These are phyloP conservation scores for Pseudogymnoascus destructans DNA, from an alignment of 2,329 filamentous ascomycete species.

Conservation along the genomic window DNA sequence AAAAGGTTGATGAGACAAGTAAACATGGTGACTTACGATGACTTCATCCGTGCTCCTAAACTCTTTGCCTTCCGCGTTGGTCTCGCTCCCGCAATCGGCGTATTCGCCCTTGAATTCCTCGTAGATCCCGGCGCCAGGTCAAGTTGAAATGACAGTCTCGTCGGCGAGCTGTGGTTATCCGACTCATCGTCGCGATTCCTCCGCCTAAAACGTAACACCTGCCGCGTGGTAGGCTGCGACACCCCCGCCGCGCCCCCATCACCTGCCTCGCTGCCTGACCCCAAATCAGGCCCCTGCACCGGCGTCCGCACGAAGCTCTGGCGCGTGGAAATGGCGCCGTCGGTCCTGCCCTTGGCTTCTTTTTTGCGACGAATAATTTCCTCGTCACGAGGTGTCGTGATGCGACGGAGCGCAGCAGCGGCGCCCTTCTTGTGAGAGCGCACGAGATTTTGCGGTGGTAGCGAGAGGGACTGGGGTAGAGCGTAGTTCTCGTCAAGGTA, in stretches of 20 bases:
- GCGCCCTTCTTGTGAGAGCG: conserved; percentile 7
- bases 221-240: conserved; percentile 12
- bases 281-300: conserved; percentile 11
- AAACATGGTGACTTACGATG: conserved; percentile 44
- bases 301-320: conserved; percentile 22
- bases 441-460: neutral
- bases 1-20: conserved; percentile 11
- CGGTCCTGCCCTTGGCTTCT: neutral
- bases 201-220: conserved; percentile 20
- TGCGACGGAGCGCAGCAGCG: neutral
- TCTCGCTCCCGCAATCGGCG: conserved; percentile 39
- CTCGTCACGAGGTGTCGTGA: neutral
- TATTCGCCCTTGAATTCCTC: conserved; percentile 45
- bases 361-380: conserved; percentile 4
- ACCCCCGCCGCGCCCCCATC: conserved; percentile 15
- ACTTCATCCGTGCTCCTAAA: conserved; percentile 47
- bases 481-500: conserved; percentile 1
- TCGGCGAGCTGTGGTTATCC: conserved; percentile 41
- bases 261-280: conserved; percentile 19
- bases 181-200: conserved; percentile 34
- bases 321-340: neutral
- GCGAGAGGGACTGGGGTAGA: neutral
- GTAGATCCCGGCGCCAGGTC: conserved; percentile 32
- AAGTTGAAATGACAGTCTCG: conserved; percentile 35
- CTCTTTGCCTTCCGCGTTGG: conserved; percentile 47